Conservation (phyloP, 2,329 filamentous ascomycete genomes). For the Monosporascus sp. region DNA sequence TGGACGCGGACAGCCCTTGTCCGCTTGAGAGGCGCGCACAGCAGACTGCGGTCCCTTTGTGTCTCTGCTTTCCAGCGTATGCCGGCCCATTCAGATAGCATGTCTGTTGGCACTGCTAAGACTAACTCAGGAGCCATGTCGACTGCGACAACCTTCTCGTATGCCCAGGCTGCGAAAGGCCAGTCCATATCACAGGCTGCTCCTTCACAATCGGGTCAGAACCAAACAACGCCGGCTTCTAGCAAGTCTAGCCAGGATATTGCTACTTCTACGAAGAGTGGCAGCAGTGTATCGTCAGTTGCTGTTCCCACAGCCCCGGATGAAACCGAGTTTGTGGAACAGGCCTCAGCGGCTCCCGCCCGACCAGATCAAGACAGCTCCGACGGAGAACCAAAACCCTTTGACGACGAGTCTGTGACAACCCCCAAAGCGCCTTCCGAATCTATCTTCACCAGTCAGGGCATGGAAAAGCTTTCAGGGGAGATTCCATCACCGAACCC, state of each 20-base stretch:
- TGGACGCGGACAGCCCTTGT: slow-evolving; percentile 19
- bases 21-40: slow-evolving; percentile 18
- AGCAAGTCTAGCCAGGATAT: slow-evolving; percentile 30
- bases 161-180: slow-evolving; percentile 92
- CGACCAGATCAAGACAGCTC: not conserved
- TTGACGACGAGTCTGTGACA: not conserved
- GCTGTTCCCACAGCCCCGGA: slow-evolving; percentile 32
- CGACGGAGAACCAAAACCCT: not conserved
- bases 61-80: slow-evolving; percentile 10
- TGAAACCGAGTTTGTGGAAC: slow-evolving; percentile 22
- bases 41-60: slow-evolving; percentile 12
- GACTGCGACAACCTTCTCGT: slow-evolving; percentile 67
- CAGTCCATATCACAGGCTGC: slow-evolving; percentile 40
- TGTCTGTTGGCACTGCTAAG: slow-evolving; percentile 7
- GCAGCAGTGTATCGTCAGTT: slow-evolving; percentile 28
- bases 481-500: slow-evolving; percentile 23
- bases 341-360: slow-evolving; percentile 14
- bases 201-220: slow-evolving; percentile 23
- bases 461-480: slow-evolving; percentile 7
- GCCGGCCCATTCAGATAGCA: slow-evolving; percentile 7
- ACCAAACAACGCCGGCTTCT: slow-evolving; percentile 24
- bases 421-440: slow-evolving; percentile 4
- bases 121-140: slow-evolving; percentile 39
- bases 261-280: slow-evolving; percentile 21
- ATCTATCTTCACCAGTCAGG: slow-evolving; percentile 8